These are phyloP conservation scores for Ormosia semicastrata DNA, from an alignment of 306 rosid species.

Conservation along the genomic window DNA sequence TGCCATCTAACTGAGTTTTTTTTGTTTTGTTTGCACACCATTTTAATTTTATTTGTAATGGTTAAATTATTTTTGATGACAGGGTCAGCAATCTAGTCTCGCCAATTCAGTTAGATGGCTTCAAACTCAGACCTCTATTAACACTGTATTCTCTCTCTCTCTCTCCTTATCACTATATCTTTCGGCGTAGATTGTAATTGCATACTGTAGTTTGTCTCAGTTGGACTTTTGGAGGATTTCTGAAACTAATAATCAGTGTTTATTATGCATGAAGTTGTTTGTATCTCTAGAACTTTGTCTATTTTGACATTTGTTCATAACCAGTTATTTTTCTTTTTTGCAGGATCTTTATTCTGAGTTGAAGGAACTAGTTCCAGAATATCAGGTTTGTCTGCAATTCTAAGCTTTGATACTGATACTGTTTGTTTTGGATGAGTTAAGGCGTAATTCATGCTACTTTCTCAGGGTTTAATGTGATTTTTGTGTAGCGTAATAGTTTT, in stretches of 20 bases:
- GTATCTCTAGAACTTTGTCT: neutral
- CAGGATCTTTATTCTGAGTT: conserved; percentile 87
- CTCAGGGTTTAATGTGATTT: neutral
- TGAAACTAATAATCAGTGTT: neutral
- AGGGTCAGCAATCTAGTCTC: conserved; percentile 78
- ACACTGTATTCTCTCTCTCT: conserved; percentile 52
- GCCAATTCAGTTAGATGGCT: conserved; percentile 82
- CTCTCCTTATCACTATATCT: neutral
- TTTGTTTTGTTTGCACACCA: too few relatives aligned
- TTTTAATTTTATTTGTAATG: neutral
- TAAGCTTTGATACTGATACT: neutral
- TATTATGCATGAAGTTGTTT: neutral
- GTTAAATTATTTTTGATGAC: conserved; percentile 23
- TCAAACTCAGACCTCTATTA: conserved; percentile 64
- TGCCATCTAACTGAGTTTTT: too few relatives aligned
- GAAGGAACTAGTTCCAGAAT: conserved; percentile 86
- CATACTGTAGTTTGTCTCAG: neutral
- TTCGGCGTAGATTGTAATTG: conserved; percentile 10
- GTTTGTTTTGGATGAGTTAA: conserved; percentile 16
- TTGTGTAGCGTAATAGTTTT: neutral
- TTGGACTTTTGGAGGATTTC: conserved; percentile 7
- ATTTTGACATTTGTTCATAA: neutral
- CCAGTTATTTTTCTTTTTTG: conserved; percentile 16
- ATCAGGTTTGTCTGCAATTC: conserved; percentile 65
- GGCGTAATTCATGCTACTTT: neutral